Evolutionary conservation across 1,284 basidiomycete species (phyloP).

Genomic region (Irpex sp.): DNA sequence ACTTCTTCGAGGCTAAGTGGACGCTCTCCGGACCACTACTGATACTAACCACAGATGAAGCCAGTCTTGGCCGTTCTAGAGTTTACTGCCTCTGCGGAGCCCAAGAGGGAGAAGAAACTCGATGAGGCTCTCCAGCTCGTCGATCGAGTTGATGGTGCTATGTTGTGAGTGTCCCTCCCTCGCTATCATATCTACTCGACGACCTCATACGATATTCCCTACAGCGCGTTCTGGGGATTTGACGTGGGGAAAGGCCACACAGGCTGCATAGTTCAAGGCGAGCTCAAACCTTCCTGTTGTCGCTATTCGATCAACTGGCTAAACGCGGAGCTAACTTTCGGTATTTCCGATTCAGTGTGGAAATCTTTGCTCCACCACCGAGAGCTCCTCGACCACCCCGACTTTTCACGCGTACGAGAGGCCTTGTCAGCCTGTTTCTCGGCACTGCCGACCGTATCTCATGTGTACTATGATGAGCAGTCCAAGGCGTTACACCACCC

Average conservation of each 20-base stretch:
- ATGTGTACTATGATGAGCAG: neutral
- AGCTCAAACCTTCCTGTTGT: no score
- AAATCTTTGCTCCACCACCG: neutral
- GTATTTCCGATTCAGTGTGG: neutral
- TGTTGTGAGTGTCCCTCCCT: neutral
- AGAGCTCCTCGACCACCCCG: neutral
- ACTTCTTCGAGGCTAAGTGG: no score
- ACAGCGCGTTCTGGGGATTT: neutral
- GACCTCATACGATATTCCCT: neutral
- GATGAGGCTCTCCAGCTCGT: neutral
- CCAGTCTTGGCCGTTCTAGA: neutral
- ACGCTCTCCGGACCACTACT: neutral
- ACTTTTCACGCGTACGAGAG: neutral
- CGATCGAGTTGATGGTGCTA: neutral
- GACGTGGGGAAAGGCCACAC: neutral
- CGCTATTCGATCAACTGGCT: neutral
- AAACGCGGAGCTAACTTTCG: neutral
- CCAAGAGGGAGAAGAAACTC: neutral
- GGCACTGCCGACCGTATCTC: neutral
- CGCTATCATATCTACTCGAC: neutral
- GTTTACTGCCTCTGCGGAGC: neutral
- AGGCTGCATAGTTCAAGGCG: neutral
- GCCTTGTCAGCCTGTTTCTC: slow-evolving; percentile 1
- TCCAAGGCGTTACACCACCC: neutral
- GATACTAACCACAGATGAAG: neutral